Base-by-base conservation (phyloP, 305 asterid species). In the Solanum aculeatissimum region DNA sequence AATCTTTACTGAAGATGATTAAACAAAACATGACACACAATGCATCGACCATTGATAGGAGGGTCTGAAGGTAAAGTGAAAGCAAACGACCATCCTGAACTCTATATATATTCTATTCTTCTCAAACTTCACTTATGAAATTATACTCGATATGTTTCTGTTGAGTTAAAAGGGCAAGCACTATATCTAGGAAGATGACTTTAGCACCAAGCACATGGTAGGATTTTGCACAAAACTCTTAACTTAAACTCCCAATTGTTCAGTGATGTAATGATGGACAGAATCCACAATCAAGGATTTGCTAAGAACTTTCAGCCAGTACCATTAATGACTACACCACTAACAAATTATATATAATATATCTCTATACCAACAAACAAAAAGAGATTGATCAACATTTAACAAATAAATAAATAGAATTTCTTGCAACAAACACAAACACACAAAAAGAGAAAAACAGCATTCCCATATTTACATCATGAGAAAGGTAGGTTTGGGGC, bases 391-490 rank as follows among this genome's bases (percentile, higher is more conserved):
- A 53, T 81, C 40, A 53, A 6, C 83, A 53, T 18, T 78, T 29
- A 43, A 84, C 69, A 82, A 84, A 53, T 16, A 57, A 74, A 62
- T 80, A 40, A 53, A 58, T 53, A 85, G 35, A 81, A 38, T 84
- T 71, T 82, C 21, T 83, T 32, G 63, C 60, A 27, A 71, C 81
- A 85, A 85, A 79, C 89, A 78, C 72, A 83, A 15, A 32, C 78
- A 86, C 79, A 49, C 69, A 58, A 45, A 83, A 70, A 29, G 75
- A 51, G 35, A 55, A 86, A 80, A 72, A 38, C 58, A 63, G 45
- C 83, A 86, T 82, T 84, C 85, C 82, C 84, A 86, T 85, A 86
- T 88, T 72, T 88, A 86, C 91, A 88, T 82, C 84, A 70, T 57
- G 84, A 55, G 71, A 82, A 78, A 47, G n/a, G 78, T 29, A 51